Evolutionary conservation across 2,329 filamentous ascomycete species (phyloP).

Genomic region (Sclerotinia trifoliorum): DNA sequence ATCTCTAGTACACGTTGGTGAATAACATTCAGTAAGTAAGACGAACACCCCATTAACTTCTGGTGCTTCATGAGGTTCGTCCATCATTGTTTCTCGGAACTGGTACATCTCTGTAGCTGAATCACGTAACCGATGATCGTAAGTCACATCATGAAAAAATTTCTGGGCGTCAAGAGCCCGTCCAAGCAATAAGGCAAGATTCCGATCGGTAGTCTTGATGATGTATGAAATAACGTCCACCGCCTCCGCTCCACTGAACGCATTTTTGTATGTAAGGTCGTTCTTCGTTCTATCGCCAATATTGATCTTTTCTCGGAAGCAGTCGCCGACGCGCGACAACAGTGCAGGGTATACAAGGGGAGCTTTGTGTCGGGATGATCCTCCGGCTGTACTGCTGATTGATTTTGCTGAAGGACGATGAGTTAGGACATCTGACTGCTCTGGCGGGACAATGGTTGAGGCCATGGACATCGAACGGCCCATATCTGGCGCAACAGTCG

Average conservation of each 20-base stretch:
- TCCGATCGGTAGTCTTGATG: conserved; percentile 94
- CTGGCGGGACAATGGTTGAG: conserved; percentile 70
- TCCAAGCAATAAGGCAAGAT: conserved; percentile 85
- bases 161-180: conserved; percentile 95
- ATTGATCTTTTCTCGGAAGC: conserved; percentile 84
- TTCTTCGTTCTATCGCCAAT: conserved; percentile 92
- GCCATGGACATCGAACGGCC: conserved; percentile 87
- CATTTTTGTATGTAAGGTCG: conserved; percentile 93
- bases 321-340: conserved; percentile 88
- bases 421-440: conserved; percentile 50
- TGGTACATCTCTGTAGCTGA: conserved; percentile 95
- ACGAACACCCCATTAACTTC: conserved; percentile 94
- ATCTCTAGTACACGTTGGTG: conserved; percentile 92
- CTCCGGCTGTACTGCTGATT: conserved; percentile 36
- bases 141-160: conserved; percentile 98
- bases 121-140: conserved; percentile 92
- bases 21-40: conserved; percentile 94
- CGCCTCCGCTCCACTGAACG: conserved; percentile 92
- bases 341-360: conserved; percentile 93
- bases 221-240: conserved; percentile 96
- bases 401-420: conserved; percentile 55
- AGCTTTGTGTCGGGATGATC: conserved; percentile 48
- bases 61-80: conserved; percentile 69
- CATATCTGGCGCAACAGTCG: conserved; percentile 44
- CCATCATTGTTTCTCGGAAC: conserved; percentile 88